Evolutionary conservation across 176 grass and related monocot species (phyloP).

Genomic region (Areca catechu): DNA sequence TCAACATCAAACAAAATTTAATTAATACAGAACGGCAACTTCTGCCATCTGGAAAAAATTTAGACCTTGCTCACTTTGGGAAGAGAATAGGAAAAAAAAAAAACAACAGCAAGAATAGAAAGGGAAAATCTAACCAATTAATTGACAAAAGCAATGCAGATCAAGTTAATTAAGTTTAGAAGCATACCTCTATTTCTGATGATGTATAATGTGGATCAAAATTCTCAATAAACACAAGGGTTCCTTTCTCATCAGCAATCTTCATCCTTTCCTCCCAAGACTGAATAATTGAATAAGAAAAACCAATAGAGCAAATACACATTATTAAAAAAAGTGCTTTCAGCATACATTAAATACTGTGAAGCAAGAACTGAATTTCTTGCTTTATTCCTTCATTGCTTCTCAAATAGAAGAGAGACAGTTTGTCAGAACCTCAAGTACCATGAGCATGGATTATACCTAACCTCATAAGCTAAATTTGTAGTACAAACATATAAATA

Average conservation of each 20-base stretch:
- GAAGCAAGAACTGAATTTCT: no score
- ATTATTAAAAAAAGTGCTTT: no score
- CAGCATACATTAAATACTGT: no score
- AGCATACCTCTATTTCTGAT: constrained; percentile 66
- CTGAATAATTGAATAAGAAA: constrained; percentile 37
- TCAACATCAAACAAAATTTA: no score
- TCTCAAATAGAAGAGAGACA: no score
- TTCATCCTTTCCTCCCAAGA: constrained; percentile 38
- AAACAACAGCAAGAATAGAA: not conserved
- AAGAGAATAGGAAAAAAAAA: not conserved
- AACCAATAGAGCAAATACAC: not conserved
- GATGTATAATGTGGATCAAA: constrained; percentile 59
- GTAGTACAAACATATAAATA: no score
- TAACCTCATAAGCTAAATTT: no score
- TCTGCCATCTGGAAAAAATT: no score
- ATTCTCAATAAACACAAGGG: constrained; percentile 75
- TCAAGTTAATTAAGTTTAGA: constrained; percentile 2
- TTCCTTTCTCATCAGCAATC: constrained; percentile 44
- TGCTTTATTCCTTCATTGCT: no score
- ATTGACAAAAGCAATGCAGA: constrained; percentile 8
- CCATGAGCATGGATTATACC: no score
- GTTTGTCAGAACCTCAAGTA: no score
- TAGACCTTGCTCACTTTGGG: not conserved
- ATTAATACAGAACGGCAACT: no score
- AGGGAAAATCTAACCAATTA: constrained; percentile 4